Percentiles rank a stretch among this genome's conserved stretches.
Conservation (phyloP, 768 basidiomycete genomes). For the Pilatotrama ljubarskyi region DNA sequence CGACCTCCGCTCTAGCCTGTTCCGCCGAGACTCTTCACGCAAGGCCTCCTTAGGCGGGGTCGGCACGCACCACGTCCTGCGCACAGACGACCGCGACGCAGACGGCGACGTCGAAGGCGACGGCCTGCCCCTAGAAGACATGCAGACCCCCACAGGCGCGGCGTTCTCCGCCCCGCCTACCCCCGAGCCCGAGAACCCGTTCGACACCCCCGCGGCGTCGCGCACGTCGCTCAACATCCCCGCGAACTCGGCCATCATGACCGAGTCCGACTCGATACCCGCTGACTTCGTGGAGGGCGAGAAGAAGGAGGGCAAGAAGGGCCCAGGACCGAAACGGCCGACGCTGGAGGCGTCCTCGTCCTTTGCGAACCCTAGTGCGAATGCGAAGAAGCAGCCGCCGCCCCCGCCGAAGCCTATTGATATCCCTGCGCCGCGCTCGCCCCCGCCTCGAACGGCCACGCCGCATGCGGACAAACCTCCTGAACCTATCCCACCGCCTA, state of each 20-base stretch:
- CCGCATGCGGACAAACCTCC: constrained; percentile 38
- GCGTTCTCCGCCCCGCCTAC: constrained; percentile 40
- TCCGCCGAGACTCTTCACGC: constrained; percentile 45
- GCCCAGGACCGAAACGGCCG: constrained; percentile 23
- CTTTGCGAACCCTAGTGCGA: constrained; percentile 29
- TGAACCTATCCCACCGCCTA: constrained; percentile 39
- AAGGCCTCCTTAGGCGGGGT: constrained; percentile 33
- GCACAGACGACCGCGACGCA: constrained; percentile 29
- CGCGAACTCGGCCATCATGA: constrained; percentile 30
- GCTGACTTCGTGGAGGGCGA: constrained; percentile 26
- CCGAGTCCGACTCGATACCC: constrained; percentile 23
- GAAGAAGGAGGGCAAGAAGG: neutral
- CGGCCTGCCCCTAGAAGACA: constrained; percentile 55
- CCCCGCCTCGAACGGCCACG: constrained; percentile 46
- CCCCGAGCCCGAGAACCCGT: constrained; percentile 42
- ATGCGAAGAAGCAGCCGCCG: constrained; percentile 1
- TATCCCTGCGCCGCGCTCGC: constrained; percentile 60
- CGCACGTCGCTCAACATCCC: constrained; percentile 49
- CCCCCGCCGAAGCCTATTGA: constrained; percentile 57
- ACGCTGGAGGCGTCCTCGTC: constrained; percentile 29
- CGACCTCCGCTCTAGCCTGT: constrained; percentile 58
- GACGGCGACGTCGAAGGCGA: constrained; percentile 25
- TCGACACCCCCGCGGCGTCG: constrained; percentile 43
- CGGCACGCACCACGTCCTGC: constrained; percentile 51
- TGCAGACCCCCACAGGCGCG: constrained; percentile 36